phyloP scores from a whole-genome alignment of 805 yeast genomes.

The Nakazawaea laoshanensis region DNA sequence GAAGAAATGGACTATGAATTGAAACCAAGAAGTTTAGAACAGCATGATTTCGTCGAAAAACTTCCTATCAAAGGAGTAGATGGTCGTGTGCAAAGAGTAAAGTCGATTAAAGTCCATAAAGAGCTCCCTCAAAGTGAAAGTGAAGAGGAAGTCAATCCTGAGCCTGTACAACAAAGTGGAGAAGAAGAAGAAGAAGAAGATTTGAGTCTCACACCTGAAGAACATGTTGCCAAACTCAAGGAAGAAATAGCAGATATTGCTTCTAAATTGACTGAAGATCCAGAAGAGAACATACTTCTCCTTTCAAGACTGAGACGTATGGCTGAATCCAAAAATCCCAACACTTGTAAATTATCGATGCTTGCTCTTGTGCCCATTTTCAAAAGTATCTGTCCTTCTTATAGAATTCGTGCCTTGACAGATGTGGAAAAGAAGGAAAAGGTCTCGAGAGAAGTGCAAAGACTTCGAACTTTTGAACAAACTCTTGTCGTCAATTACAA shows the following conservation, averaged over 20 bases:
- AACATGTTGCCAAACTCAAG: slow-evolving; percentile 51
- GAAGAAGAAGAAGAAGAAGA: slow-evolving; percentile 29
- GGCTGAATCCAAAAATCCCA: slow-evolving; percentile 59
- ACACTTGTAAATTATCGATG: slow-evolving; percentile 62
- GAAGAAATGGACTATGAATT: slow-evolving; percentile 73
- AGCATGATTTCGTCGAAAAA: slow-evolving; percentile 47
- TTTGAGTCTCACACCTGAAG: slow-evolving; percentile 38
- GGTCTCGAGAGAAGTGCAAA: slow-evolving; percentile 76
- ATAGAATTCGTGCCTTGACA: slow-evolving; percentile 73
- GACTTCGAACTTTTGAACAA: slow-evolving; percentile 75
- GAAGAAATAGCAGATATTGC: slow-evolving; percentile 83
- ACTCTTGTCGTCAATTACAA: slow-evolving; percentile 61
- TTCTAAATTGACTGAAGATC: slow-evolving; percentile 71
- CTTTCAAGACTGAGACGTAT: slow-evolving; percentile 62
- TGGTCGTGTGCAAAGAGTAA: slow-evolving; percentile 67
- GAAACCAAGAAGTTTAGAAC: slow-evolving; percentile 49
- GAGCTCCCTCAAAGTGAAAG: slow-evolving; percentile 12
- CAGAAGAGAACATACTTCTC: slow-evolving; percentile 71
- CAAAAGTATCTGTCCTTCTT: slow-evolving; percentile 81
- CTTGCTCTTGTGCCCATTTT: slow-evolving; percentile 78
- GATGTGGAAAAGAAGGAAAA: slow-evolving; percentile 77
- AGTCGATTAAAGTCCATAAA: slow-evolving; percentile 22
- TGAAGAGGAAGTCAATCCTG: slow-evolving; percentile 11
- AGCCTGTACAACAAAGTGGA: slow-evolving; percentile 12
- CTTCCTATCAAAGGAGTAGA: slow-evolving; percentile 71